Conservation (phyloP, 208 protist species). For the Acanthamoeba lenticulata region DNA sequence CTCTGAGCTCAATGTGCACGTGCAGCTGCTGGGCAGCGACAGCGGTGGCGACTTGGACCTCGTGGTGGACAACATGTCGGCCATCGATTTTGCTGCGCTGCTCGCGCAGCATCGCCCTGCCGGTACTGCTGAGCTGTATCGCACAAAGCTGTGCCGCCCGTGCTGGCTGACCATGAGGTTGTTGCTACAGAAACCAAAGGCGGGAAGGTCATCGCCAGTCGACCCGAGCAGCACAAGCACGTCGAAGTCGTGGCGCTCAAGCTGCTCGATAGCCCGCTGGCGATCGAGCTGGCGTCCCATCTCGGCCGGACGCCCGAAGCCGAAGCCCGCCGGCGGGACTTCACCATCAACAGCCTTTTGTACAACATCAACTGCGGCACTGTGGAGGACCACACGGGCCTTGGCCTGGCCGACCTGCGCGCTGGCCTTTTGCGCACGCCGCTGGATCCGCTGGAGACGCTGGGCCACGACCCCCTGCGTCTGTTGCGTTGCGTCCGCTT, state of each 20-base stretch:
- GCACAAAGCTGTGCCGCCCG: neutral
- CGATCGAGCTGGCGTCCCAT: no score
- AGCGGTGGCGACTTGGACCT: conserved; percentile 91
- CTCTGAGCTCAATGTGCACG: neutral
- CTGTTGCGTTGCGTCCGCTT: conserved; percentile 94
- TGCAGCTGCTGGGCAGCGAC: neutral
- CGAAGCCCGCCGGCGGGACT: conserved; percentile 96
- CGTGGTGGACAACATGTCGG: conserved; percentile 93
- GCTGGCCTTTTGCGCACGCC: conserved; percentile 91
- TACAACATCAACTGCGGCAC: conserved; percentile 96
- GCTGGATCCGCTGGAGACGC: conserved; percentile 75
- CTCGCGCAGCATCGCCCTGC: conserved; percentile 80
- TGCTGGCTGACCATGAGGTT: neutral
- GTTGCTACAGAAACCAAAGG: neutral
- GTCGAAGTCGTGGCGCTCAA: conserved; percentile 88
- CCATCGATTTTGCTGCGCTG: conserved; percentile 91
- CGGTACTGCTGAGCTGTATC: neutral
- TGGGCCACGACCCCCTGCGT: conserved; percentile 93
- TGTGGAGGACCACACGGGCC: conserved; percentile 95
- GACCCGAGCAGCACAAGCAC: conserved; percentile 98
- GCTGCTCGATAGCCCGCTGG: neutral
- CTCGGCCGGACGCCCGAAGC: conserved; percentile 90
- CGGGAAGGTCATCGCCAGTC: conserved; percentile 93
- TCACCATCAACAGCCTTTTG: conserved; percentile 99
- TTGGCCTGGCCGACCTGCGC: conserved; percentile 92